Conservation (phyloP, 164 flowering plant genomes). For the Liquidambar formosana region DNA sequence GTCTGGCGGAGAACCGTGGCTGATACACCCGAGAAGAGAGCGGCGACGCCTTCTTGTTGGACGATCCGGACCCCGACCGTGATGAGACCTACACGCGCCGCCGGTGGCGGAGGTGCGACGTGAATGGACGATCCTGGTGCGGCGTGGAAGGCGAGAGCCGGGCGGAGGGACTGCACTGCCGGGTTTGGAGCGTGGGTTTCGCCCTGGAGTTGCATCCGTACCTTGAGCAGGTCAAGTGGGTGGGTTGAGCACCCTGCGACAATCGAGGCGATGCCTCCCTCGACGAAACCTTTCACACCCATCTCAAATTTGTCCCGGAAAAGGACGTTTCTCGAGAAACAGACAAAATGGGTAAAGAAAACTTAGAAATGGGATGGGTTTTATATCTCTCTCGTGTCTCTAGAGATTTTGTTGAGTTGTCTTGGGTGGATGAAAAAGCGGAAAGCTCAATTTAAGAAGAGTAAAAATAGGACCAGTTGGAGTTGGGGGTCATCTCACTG, state of each 20-base stretch:
- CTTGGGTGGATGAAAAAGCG: not conserved
- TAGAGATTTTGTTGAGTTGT: not conserved
- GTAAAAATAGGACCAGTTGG: conserved; percentile 22
- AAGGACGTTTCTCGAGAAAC: not conserved
- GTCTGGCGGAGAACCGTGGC: conserved; percentile 89
- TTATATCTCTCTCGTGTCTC: not conserved
- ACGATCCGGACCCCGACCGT: conserved; percentile 56
- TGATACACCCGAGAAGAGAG: conserved; percentile 80
- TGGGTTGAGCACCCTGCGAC: conserved; percentile 63
- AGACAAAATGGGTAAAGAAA: not conserved
- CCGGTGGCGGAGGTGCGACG: conserved; percentile 23
- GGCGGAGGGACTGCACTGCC: conserved; percentile 30
- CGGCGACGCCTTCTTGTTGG: conserved; percentile 61
- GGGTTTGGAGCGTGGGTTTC: conserved; percentile 26
- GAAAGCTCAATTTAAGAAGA: not conserved
- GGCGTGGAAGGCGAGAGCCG: conserved; percentile 45
- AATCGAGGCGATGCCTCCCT: conserved; percentile 64
- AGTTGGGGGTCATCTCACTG: conserved; percentile 48
- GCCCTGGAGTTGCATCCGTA: conserved; percentile 72
- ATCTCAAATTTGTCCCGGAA: conserved; percentile 14
- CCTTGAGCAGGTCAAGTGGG: conserved; percentile 62
- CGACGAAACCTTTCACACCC: conserved; percentile 64
- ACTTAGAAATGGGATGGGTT: not conserved
- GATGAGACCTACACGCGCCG: conserved; percentile 51
- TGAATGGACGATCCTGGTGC: conserved; percentile 17